These are phyloP conservation scores for Mycena rebaudengoi DNA, from an alignment of 768 basidiomycete species.

Conservation along the genomic window DNA sequence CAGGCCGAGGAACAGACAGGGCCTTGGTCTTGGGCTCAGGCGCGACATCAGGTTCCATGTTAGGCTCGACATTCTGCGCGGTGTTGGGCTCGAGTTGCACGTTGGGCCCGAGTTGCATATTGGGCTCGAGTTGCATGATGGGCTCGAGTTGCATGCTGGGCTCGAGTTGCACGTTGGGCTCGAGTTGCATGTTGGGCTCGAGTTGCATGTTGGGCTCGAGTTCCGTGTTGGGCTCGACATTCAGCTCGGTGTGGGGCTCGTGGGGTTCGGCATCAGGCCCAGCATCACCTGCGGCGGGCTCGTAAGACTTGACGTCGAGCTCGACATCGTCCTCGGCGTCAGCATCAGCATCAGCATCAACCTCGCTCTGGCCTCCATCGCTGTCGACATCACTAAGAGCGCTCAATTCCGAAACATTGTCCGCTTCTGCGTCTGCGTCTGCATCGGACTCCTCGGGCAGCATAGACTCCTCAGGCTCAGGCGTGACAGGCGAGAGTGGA, in stretches of 20 bases:
- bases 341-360: background rate
- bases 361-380: conserved; percentile 24
- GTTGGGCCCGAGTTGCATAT: too few relatives aligned
- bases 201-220: too few relatives aligned
- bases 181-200: too few relatives aligned
- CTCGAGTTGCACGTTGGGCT: too few relatives aligned
- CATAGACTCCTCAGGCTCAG: background rate
- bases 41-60: too few relatives aligned
- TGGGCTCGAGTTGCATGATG: too few relatives aligned
- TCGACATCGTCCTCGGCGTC: background rate
- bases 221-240: background rate
- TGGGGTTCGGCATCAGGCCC: background rate
- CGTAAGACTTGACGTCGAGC: background rate
- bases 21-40: background rate
- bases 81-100: background rate
- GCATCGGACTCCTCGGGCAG: conserved; percentile 23
- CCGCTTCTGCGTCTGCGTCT: background rate
- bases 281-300: background rate
- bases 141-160: too few relatives aligned
- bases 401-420: conserved; percentile 50
- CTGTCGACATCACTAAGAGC: conserved; percentile 53
- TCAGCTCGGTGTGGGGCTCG: background rate
- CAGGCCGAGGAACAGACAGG: too few relatives aligned
- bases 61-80: background rate
- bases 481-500: conserved; percentile 13